Evolutionary conservation across 768 basidiomycete genomes (phyloP).

Genomic region (Leccinellum rugosiceps): DNA sequence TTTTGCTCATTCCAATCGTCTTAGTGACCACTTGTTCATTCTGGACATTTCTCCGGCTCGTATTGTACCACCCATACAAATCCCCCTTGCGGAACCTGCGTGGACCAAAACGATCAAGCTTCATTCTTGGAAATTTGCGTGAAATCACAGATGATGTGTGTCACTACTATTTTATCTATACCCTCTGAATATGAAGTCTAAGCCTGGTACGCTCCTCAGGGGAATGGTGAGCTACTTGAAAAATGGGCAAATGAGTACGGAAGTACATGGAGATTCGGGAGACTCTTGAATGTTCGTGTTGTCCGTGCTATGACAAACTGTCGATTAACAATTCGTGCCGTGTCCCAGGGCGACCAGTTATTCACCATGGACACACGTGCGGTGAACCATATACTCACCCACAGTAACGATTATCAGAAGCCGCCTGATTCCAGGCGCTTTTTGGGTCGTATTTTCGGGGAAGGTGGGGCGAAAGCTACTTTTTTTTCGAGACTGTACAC

Average conservation of each 20-base stretch:
- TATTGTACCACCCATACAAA: conserved; percentile 31
- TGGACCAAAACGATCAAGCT: conserved; percentile 45
- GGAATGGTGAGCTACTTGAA: conserved; percentile 35
- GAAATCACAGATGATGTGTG: conserved; percentile 43
- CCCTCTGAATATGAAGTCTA: background rate
- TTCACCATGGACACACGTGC: conserved; percentile 62
- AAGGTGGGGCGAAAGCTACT: conserved; percentile 22
- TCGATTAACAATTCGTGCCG: background rate
- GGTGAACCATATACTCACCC: conserved; percentile 59
- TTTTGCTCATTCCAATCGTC: background rate
- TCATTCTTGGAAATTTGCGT: conserved; percentile 47
- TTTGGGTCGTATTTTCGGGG: conserved; percentile 41
- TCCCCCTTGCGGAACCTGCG: conserved; percentile 49
- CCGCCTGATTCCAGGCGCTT: conserved; percentile 37
- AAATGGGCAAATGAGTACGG: conserved; percentile 50
- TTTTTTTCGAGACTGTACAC: background rate
- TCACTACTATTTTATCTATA: background rate
- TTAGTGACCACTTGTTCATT: conserved; percentile 28
- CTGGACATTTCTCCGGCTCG: conserved; percentile 28
- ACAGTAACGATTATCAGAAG: conserved; percentile 55
- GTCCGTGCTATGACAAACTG: background rate
- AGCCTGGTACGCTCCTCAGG: conserved; percentile 8
- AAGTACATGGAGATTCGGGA: conserved; percentile 41
- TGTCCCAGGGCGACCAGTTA: conserved; percentile 36
- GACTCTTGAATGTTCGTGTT: conserved; percentile 41